These are phyloP conservation scores for Triglochin maritima DNA, from an alignment of 106 monocot genomes.

Conservation along the genomic window DNA sequence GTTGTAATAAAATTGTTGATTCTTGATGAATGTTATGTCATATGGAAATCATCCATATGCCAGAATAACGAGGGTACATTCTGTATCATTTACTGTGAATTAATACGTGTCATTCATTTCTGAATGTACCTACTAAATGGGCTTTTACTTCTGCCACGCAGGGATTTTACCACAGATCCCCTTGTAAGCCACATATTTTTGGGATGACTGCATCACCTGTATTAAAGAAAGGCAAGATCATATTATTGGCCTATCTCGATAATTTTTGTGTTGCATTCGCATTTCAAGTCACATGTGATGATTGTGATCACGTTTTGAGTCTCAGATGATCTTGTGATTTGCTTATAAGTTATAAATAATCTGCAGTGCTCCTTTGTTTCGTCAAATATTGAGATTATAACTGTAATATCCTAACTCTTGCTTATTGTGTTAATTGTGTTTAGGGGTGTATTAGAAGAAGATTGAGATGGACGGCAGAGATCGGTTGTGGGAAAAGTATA, in stretches of 20 bases:
- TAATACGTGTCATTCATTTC: not conserved
- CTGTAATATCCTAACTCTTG: no score
- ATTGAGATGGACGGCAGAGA: no score
- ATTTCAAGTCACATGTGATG: no score
- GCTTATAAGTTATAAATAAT: no score
- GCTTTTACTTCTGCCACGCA: constrained; percentile 9
- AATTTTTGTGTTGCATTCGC: no score
- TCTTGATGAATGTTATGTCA: constrained; percentile 89
- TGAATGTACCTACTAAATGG: not conserved
- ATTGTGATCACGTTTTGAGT: no score
- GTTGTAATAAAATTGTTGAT: constrained; percentile 44
- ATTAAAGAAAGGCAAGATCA: constrained; percentile 57
- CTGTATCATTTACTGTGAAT: not conserved
- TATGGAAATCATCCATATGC: constrained; percentile 74
- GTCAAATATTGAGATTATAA: no score
- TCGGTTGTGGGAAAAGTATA: no score
- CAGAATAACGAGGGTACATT: constrained; percentile 71
- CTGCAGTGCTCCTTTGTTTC: no score
- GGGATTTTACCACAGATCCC: constrained; percentile 75
- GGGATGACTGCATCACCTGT: constrained; percentile 90
- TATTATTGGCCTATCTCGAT: not conserved
- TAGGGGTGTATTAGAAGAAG: no score
- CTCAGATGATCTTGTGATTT: no score
- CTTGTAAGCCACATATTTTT: constrained; percentile 51
- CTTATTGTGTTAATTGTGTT: no score